Evolutionary conservation across 83 land plant genomes (phyloP).

Genomic region (Thuja plicata): DNA sequence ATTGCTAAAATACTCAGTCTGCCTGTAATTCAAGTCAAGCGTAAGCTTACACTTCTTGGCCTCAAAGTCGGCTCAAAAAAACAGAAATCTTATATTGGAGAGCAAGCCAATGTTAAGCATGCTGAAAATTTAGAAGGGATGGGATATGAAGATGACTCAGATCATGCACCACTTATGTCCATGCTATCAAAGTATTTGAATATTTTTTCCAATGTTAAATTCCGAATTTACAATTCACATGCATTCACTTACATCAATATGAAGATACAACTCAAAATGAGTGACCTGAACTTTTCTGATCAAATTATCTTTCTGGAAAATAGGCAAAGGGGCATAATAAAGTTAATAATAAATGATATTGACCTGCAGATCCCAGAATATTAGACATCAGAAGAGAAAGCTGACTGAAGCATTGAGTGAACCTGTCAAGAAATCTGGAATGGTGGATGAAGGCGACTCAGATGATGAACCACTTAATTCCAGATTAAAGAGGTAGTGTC

Average conservation of each 20-base stretch:
- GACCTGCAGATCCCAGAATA: conserved; percentile 6
- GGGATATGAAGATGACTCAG: background rate
- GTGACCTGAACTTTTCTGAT: background rate
- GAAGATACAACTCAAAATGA: background rate
- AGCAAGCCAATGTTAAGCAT: background rate
- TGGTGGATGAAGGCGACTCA: background rate
- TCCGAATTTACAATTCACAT: background rate
- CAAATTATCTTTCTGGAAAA: background rate
- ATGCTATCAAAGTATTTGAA: conserved; percentile 6
- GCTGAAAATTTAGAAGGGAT: background rate
- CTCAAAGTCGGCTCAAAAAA: background rate
- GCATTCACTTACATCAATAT: background rate
- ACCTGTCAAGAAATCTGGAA: conserved; percentile 3
- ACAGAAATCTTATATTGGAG: background rate
- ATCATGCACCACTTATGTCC: conserved; percentile 7
- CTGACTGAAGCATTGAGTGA: background rate
- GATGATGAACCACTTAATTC: background rate
- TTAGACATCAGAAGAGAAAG: background rate
- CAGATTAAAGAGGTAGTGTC: background rate
- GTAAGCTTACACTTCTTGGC: conserved; percentile 9
- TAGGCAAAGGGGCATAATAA: background rate
- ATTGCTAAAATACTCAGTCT: conserved; percentile 11
- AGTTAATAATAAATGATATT: background rate
- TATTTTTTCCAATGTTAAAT: background rate
- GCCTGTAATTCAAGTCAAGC: conserved; percentile 8